Evolutionary conservation across 768 basidiomycete genomes (phyloP), one percentile per base, ranked within the genome.

Genomic region (Tremella yokohamensis): DNA sequence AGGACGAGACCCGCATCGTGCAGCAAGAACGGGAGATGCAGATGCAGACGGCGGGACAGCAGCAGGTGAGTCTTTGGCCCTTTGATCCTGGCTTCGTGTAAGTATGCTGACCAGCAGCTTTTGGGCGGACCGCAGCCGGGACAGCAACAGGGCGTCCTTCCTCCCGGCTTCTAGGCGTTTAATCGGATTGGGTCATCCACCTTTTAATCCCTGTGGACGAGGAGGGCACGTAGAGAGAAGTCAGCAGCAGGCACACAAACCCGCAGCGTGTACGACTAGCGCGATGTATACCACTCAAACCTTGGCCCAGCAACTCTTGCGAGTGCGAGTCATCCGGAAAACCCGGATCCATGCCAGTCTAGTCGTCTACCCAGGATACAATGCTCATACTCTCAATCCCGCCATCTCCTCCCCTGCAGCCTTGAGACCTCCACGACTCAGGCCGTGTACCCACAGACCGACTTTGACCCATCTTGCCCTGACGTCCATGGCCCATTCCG

Each of bases 1-100:
- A 99, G 79, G 94, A 96, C 78, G 96, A 99, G 80, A 87, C 89
- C 54, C 91, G 92, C 79, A 83, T 94, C 57, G 87, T 91, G 11
- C 85, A 87, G 48, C 92, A 97, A 79, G 96, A 98, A 78, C 86
- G 88, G 79, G 92, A 97, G 78, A 84, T 90, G 83, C 79, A 89
- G 62, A 89, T 89, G 52, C 92, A 94, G 76, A 90, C 92, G 75
- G 87, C 90, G 76, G 92, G 92, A 44, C 87, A 87, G 12, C 89
- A 91, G 76, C 88, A 89, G 84, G 91, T 89, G 57, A 58, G 81
- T 82, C 11, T n/a, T n/a, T n/a, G n/a, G n/a, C n/a, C n/a, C n/a
- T n/a, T n/a, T n/a, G n/a, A n/a, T n/a, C n/a, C n/a, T n/a, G n/a
- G n/a, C n/a, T n/a, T n/a, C n/a, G n/a, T n/a, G n/a, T n/a, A n/a